Evolutionary conservation across 805 yeast genomes (phyloP), one percentile per base, ranked within the genome.

Genomic region (Wickerhamomyces tratensis): DNA sequence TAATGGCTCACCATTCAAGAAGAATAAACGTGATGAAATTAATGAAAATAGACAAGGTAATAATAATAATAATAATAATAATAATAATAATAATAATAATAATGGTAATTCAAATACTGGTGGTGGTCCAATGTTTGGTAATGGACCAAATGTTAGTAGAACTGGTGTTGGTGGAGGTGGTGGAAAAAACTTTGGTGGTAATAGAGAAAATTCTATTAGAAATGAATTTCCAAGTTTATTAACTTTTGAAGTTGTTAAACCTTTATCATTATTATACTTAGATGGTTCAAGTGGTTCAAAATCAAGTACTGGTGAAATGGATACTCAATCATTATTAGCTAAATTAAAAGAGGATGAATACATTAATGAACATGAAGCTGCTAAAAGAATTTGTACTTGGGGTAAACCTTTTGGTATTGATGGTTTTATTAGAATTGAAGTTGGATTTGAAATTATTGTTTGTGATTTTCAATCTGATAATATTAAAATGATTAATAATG

Each of bases 251-350:
- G 72, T 69, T 9, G 59, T 57, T 4, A 63, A 61, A 45, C 78
- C 82, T 5, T 54, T 79, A 41, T 66, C 65, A 47, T 52, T 79
- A 30, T 61, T 79, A 6, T 67, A 69, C 40, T 53, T 79, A n/a
- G 84, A 79, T 46, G 86, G 86, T 6, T 82, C 84, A 0, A 76
- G 82, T 29, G 86, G 83, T n/a, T 76, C 83, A 0, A 79, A 78
- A 53, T 60, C 69, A 0, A 35, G 42, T 1, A 66, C 76, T 2
- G 84, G 84, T 5, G 79, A 74, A 51, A 77, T 77, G 83, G 86
- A 79, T 52, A 68, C 76, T 2, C 80, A 76, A 49, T 57, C 57
- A 38, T 43, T 75, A 39, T 50, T 71, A 4, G 62, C 77, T 20
- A 54, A 67, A 36, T 53, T 55, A 7, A 42, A 55, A 5, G 59